A percentile compares a stretch with the other conserved stretches of the same genome.
phyloP scores from a whole-genome alignment of 2,329 filamentous ascomycete genomes.

The Colletotrichum tropicale region DNA sequence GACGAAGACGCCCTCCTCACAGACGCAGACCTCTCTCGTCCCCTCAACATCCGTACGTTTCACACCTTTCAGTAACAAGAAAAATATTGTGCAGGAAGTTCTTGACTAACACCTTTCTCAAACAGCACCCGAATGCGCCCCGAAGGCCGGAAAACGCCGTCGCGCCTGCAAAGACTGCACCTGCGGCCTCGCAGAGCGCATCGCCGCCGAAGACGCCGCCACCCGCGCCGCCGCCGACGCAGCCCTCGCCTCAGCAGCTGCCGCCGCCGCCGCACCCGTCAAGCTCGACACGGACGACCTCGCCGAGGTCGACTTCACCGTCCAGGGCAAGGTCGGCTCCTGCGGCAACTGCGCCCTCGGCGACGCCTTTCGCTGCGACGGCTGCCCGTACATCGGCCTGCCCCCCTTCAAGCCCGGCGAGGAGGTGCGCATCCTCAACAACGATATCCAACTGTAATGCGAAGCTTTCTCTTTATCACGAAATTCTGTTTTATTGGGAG shows the following conservation, averaged over 20 bases:
- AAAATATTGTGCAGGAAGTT: no score
- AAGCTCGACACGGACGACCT: constrained; percentile 79
- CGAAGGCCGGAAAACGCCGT: constrained; percentile 85
- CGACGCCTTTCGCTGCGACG: constrained; percentile 82
- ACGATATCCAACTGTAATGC: constrained; percentile 77
- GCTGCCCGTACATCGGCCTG: constrained; percentile 83
- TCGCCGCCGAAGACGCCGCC: constrained; percentile 59
- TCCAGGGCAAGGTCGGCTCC: constrained; percentile 94
- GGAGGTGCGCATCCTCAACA: constrained; percentile 87
- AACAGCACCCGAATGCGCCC: constrained; percentile 81
- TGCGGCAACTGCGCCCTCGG: constrained; percentile 94
- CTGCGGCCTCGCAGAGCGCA: constrained; percentile 84
- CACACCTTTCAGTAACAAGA: not conserved
- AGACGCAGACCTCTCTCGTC: constrained; percentile 80
- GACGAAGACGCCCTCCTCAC: constrained; percentile 89
- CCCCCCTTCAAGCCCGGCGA: constrained; percentile 97
- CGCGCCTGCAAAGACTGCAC: constrained; percentile 85
- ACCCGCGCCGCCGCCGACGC: constrained; percentile 64
- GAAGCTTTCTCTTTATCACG: not conserved
- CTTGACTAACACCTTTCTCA: constrained; percentile 24
- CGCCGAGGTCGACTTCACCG: constrained; percentile 92
- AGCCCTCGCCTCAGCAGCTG: constrained; percentile 75
- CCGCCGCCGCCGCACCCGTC: constrained; percentile 55
- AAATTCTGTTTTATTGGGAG: not conserved
- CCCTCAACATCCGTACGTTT: constrained; percentile 79